These are phyloP conservation scores for Colletotrichum sp. DNA, from an alignment of 2,329 filamentous ascomycete species.

Conservation along the genomic window DNA sequence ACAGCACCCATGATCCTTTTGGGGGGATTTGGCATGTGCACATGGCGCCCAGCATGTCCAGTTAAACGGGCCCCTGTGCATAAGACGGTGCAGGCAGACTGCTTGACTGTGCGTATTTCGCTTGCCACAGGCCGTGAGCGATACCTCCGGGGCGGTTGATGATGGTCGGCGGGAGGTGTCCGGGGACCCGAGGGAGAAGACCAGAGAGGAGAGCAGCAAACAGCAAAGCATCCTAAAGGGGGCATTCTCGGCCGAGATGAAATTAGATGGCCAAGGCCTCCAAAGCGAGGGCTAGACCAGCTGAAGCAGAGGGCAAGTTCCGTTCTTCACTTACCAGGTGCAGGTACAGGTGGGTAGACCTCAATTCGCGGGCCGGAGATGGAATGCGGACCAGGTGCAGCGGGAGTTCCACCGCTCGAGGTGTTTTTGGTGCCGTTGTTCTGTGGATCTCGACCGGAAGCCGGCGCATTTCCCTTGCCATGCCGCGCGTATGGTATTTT, in stretches of 20 bases:
- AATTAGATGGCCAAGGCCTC: neutral
- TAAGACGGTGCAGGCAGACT: neutral
- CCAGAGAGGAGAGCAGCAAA: neutral
- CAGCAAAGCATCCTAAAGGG: neutral
- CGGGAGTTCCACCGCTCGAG: neutral
- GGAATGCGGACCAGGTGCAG: neutral
- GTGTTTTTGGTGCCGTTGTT: neutral
- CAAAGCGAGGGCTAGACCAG: neutral
- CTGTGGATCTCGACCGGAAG: neutral
- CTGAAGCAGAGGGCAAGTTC: neutral
- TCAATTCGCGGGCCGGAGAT: neutral
- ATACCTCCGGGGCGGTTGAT: neutral
- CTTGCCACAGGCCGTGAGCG: neutral
- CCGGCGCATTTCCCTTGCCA: slow-evolving; percentile 1
- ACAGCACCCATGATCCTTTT: neutral
- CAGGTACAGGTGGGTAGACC: neutral
- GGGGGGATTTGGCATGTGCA: slow-evolving; percentile 1
- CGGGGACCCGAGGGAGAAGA: neutral
- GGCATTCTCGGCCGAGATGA: neutral
- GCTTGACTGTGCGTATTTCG: neutral
- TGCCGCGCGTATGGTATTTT: slow-evolving; percentile 1
- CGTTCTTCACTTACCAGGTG: neutral
- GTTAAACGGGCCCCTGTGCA: neutral
- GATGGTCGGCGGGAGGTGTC: neutral
- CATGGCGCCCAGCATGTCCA: neutral